Evolutionary conservation across 306 rosid species (phyloP).

Genomic region (Crataegus laevigata): DNA sequence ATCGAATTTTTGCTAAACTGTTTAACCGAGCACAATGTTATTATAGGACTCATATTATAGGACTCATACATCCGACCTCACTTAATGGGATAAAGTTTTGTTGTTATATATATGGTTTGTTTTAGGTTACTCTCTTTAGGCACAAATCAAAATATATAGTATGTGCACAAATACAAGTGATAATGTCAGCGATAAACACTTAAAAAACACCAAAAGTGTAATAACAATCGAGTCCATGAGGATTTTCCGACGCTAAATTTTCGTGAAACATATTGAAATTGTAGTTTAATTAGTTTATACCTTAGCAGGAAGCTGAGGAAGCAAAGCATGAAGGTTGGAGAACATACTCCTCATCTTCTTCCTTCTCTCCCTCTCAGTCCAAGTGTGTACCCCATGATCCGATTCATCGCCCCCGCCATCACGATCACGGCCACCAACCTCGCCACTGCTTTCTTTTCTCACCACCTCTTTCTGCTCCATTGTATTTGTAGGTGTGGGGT

Average conservation of each 20-base stretch:
- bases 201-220: too few species aligned
- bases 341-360: conserved; percentile 72
- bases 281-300: conserved; percentile 14
- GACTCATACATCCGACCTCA: too few species aligned
- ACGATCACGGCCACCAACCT: neutral
- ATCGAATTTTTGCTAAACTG: too few species aligned
- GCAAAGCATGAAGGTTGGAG: conserved; percentile 50
- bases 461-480: neutral
- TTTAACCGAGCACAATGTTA: neutral
- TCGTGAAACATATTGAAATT: neutral
- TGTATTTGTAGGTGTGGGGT: neutral
- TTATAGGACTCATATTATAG: too few species aligned
- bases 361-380: conserved; percentile 67
- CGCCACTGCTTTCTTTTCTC: neutral
- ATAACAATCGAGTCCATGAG: too few species aligned
- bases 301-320: conserved; percentile 62
- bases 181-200: too few species aligned
- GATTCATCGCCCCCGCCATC: neutral
- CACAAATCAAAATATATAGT: too few species aligned
- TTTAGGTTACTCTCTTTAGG: too few species aligned
- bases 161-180: too few species aligned
- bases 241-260: too few species aligned
- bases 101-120: too few species aligned
- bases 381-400: conserved; percentile 42
- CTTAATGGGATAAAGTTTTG: too few species aligned